Evolutionary conservation across 305 asterid species (phyloP).

Genomic region (Ruellia speciosa): DNA sequence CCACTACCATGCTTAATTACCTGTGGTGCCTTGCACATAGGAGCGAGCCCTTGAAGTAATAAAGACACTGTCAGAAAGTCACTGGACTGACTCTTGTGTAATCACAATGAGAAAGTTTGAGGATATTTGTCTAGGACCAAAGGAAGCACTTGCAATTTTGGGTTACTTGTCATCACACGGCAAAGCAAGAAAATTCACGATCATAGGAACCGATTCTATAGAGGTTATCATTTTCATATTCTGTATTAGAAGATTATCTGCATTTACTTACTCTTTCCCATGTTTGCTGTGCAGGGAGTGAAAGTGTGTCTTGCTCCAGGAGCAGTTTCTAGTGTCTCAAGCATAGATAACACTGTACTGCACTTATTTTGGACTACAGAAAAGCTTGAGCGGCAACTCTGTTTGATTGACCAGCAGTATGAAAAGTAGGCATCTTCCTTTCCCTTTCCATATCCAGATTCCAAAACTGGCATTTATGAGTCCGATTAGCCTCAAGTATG

Average conservation of each 20-base stretch:
- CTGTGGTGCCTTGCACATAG: no score
- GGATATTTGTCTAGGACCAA: constrained; percentile 50
- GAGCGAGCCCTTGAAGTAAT: constrained; percentile 57
- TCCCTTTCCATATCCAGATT: constrained; percentile 1
- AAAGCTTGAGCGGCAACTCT: constrained; percentile 61
- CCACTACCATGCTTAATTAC: no score
- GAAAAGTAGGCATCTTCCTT: constrained; percentile 33
- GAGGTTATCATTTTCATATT: constrained; percentile 45
- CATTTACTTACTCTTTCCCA: background rate
- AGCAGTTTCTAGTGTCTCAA: constrained; percentile 42
- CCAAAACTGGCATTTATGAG: constrained; percentile 3
- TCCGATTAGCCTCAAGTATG: constrained; percentile 6
- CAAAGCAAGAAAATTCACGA: constrained; percentile 39
- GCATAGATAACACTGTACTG: constrained; percentile 51
- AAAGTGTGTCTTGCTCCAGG: constrained; percentile 58
- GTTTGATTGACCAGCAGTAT: constrained; percentile 57
- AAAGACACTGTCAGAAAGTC: constrained; percentile 40
- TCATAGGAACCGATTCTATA: constrained; percentile 35
- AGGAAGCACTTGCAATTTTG: constrained; percentile 57
- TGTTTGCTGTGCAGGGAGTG: constrained; percentile 54
- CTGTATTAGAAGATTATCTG: no score
- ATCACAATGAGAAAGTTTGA: constrained; percentile 51
- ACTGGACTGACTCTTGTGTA: constrained; percentile 70
- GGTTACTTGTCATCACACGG: constrained; percentile 46
- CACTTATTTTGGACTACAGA: constrained; percentile 64